phyloP scores from a whole-genome alignment of 345 rosid genomes.

The Brassica cretica region DNA sequence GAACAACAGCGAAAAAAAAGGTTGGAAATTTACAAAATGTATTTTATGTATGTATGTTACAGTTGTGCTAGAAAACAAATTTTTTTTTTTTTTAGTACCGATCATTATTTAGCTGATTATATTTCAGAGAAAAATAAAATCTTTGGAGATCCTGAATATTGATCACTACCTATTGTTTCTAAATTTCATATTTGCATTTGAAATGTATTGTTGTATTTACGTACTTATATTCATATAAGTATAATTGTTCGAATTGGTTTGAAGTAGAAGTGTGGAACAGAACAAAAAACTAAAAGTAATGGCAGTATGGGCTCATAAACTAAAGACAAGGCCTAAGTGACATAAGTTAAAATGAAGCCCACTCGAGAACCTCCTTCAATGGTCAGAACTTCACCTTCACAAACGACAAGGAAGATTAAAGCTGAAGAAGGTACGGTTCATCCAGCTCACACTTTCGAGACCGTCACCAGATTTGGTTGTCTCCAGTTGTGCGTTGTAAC shows the following conservation, averaged over 20 bases:
- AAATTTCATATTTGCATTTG: constrained; percentile 5
- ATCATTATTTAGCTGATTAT: neutral
- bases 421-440: too few species aligned
- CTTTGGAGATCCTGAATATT: constrained; percentile 7
- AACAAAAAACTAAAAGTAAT: constrained; percentile 13
- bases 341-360: too few species aligned
- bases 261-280: neutral
- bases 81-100: neutral
- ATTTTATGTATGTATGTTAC: neutral
- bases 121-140: neutral
- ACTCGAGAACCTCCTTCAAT: too few species aligned
- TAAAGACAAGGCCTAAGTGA: too few species aligned
- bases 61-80: neutral
- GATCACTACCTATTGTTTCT: constrained; percentile 7
- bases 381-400: too few species aligned
- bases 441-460: too few species aligned
- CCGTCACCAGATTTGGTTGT: too few species aligned
- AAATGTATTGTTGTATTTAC: neutral
- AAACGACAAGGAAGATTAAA: too few species aligned
- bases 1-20: neutral
- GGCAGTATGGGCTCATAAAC: too few species aligned
- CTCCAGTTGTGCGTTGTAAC: too few species aligned
- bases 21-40: neutral
- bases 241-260: constrained; percentile 3
- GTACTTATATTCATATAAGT: neutral